Evolutionary conservation across 2,329 filamentous ascomycete genomes (phyloP), one percentile per base, ranked within the genome.

Genomic region (Aspergillus ruber): DNA sequence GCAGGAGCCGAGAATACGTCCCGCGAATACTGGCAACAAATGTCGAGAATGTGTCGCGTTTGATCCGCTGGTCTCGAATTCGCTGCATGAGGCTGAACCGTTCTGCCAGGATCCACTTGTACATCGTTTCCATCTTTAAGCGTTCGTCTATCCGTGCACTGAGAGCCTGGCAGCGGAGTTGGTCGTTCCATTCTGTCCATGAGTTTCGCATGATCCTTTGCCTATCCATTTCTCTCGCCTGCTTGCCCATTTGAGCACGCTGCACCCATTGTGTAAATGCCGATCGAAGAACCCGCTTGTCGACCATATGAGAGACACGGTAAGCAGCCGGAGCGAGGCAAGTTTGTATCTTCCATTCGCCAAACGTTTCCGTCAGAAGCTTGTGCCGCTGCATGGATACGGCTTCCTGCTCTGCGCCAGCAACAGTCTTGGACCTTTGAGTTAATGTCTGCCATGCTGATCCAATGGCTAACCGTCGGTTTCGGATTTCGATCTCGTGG

Each of bases 171-270:
- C 72, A 75, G 15, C 82, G 78, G 13, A 83, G 69, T 13, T 69
- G 68, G 56, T 84, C 79, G 52, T 84, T 84, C 83, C 82, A 85
- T 9, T 70, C 67, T 1, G 75, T 82, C 70, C 78, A 82, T 3
- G 78, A 71, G 59, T 80, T 81, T 43, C 74, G 75, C 43, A 82
- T 57, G 23, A 83, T 61, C 41, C 80, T 75, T 53, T 70, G 61
- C 9, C 68, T 74, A 57, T 83, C 73, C 27, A 79, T 65, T 43
- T 71, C 64, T 18, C 67, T 64, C 15, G 82, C 81, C 54, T 74
- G 67, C 42, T 65, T 67, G 29, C 74, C 67, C 54, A 74, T 67
- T 35, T 65, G 61, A 43, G 69, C 53, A 42, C 70, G 74, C 20
- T 69, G 63, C 12, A 70, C 67, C 81, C 81, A 84, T 15, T 69